These are phyloP conservation scores for Aspergillus indologenus DNA, from an alignment of 495 filamentous ascomycete species.

Conservation along the genomic window DNA sequence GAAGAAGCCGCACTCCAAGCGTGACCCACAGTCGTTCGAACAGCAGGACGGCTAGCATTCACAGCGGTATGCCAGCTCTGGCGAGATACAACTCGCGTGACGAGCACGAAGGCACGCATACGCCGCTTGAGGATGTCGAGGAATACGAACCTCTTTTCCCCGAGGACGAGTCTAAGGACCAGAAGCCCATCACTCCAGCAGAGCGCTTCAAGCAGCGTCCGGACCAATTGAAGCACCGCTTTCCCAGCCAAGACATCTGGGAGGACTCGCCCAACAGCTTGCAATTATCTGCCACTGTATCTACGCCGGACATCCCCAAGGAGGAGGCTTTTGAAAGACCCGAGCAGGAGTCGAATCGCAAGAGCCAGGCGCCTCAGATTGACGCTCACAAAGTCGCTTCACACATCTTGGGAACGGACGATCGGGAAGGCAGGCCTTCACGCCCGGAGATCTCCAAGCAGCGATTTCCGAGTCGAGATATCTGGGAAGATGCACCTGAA, in stretches of 20 bases:
- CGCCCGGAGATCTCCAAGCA: constrained; percentile 56
- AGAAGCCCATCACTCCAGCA: constrained; percentile 51
- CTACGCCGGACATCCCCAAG: constrained; percentile 63
- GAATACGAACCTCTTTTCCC: constrained; percentile 96
- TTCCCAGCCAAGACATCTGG: constrained; percentile 95
- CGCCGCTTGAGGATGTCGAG: constrained; percentile 82
- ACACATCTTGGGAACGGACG: constrained; percentile 36
- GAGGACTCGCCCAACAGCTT: constrained; percentile 91
- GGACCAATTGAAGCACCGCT: constrained; percentile 64
- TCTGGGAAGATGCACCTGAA: constrained; percentile 95
- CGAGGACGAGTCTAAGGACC: constrained; percentile 67
- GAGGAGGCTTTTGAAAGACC: constrained; percentile 50
- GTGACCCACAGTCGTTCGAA: constrained; percentile 63
- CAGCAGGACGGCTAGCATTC: constrained; percentile 68
- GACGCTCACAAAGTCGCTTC: constrained; percentile 46
- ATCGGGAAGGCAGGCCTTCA: constrained; percentile 37
- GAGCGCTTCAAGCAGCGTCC: constrained; percentile 63
- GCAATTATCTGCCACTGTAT: constrained; percentile 79
- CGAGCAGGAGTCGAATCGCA: constrained; percentile 53
- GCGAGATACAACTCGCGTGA: constrained; percentile 51
- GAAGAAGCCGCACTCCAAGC: constrained; percentile 52
- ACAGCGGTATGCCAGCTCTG: constrained; percentile 43
- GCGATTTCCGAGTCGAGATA: constrained; percentile 88
- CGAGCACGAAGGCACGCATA: constrained; percentile 52
- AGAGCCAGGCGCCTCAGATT: constrained; percentile 43